Evolutionary conservation across 1,284 basidiomycete species (phyloP).

Genomic region (Cerioporus squamosus): DNA sequence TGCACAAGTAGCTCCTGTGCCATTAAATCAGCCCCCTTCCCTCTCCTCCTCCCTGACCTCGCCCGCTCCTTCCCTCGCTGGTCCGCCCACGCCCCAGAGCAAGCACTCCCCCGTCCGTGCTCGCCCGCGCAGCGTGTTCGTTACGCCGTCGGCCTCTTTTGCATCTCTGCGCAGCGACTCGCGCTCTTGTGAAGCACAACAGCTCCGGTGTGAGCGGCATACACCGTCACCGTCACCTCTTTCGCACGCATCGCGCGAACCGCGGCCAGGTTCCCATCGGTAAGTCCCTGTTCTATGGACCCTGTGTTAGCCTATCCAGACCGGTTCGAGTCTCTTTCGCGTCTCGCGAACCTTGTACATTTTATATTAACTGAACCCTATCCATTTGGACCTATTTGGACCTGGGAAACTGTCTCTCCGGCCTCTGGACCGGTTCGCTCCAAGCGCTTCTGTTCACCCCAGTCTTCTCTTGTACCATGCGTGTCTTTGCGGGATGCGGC

Average conservation of each 20-base stretch:
- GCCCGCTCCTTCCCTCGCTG: conserved; percentile 15
- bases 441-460: conserved; percentile 18
- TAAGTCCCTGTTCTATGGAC: conserved; percentile 24
- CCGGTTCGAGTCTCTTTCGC: conserved; percentile 23
- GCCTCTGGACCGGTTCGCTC: conserved; percentile 29
- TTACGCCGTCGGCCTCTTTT: conserved; percentile 24
- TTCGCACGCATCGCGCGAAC: conserved; percentile 24
- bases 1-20: conserved; percentile 27
- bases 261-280: conserved; percentile 25
- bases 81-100: conserved; percentile 25
- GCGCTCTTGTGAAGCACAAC: conserved; percentile 9
- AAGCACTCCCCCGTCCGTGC: conserved; percentile 9
- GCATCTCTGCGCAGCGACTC: conserved; percentile 22
- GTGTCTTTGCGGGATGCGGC: conserved; percentile 15
- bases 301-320: conserved; percentile 14
- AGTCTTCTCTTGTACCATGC: conserved; percentile 17
- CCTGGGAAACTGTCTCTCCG: conserved; percentile 23
- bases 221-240: conserved; percentile 33
- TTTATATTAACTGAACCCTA: conserved; percentile 27
- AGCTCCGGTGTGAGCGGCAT: conserved; percentile 18
- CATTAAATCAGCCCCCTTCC: conserved; percentile 27
- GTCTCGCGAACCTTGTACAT: conserved; percentile 1
- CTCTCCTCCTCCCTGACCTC: conserved; percentile 23
- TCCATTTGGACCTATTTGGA: conserved; percentile 23
- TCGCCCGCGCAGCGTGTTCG: conserved; percentile 14